Conservation (phyloP, 2,329 filamentous ascomycete genomes). For the Cladosporium sp. region DNA sequence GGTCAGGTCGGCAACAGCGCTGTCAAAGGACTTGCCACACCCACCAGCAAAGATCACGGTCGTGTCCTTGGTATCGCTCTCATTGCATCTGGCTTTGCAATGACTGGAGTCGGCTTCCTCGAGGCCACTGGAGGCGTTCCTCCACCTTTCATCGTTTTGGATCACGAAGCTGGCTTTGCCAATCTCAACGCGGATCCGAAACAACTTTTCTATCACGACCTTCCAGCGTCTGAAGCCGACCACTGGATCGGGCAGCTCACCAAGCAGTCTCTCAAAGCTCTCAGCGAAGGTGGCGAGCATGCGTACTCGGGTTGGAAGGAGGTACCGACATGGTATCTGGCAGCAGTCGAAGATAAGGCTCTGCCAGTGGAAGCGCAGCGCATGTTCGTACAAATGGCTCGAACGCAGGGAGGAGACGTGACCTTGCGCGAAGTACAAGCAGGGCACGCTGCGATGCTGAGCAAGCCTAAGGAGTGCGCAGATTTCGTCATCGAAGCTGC, state of each 20-base stretch:
- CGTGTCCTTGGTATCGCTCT: constrained; percentile 12
- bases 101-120: constrained; percentile 16
- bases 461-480: constrained; percentile 12
- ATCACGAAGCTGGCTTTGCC: constrained; percentile 13
- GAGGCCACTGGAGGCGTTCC: constrained; percentile 13
- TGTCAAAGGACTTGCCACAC: constrained; percentile 14
- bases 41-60: neutral
- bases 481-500: constrained; percentile 11
- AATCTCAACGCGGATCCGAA: constrained; percentile 9
- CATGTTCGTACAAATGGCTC: constrained; percentile 14
- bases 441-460: constrained; percentile 16
- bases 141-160: constrained; percentile 8
- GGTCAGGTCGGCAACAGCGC: constrained; percentile 15
- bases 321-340: constrained; percentile 15
- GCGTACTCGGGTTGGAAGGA: constrained; percentile 17
- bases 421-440: constrained; percentile 7
- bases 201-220: constrained; percentile 17
- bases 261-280: constrained; percentile 12
- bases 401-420: constrained; percentile 13
- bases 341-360: constrained; percentile 9
- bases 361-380: constrained; percentile 14
- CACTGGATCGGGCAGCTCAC: constrained; percentile 11
- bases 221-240: constrained; percentile 11
- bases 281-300: constrained; percentile 16
- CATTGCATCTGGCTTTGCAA: constrained; percentile 16